Conservation (phyloP, 2,329 filamentous ascomycete species). For the Hymenoscyphus repandus region DNA sequence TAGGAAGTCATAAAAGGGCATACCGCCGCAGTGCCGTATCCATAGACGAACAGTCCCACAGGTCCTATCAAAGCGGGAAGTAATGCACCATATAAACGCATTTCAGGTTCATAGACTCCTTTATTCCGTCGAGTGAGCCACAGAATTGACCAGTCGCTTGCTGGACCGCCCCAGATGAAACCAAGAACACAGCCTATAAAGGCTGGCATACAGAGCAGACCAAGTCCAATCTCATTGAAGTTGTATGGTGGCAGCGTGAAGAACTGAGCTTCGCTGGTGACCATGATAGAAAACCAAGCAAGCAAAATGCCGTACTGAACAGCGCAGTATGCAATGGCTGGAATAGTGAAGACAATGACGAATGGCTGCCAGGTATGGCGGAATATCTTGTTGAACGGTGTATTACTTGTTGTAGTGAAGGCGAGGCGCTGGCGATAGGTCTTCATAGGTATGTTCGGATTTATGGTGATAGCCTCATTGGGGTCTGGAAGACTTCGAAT, state of each 20-base stretch:
- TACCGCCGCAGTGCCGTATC: conserved; percentile 5
- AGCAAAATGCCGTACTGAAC: conserved; percentile 35
- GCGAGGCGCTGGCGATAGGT: conserved; percentile 40
- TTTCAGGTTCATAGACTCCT: conserved; percentile 39
- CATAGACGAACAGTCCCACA: conserved; percentile 8
- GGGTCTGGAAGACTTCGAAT: neutral
- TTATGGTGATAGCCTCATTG: neutral
- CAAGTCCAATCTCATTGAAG: conserved; percentile 34
- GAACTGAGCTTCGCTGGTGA: conserved; percentile 32
- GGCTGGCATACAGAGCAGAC: conserved; percentile 35
- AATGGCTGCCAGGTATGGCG: conserved; percentile 35
- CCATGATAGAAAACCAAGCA: conserved; percentile 35
- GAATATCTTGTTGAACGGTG: conserved; percentile 29
- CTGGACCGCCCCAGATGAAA: conserved; percentile 29
- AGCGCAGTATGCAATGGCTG: conserved; percentile 35
- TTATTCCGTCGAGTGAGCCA: conserved; percentile 33
- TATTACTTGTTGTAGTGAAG: conserved; percentile 22
- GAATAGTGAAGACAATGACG: conserved; percentile 33
- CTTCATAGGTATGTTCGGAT: conserved; percentile 33
- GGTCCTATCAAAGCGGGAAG: conserved; percentile 4
- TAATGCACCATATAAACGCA: conserved; percentile 32
- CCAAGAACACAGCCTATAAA: conserved; percentile 37
- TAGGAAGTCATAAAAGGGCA: neutral
- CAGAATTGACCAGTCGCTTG: conserved; percentile 35
- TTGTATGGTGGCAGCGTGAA: conserved; percentile 37